phyloP scores from a whole-genome alignment of 495 filamentous ascomycete species.

The Neohortaea acidophila region DNA sequence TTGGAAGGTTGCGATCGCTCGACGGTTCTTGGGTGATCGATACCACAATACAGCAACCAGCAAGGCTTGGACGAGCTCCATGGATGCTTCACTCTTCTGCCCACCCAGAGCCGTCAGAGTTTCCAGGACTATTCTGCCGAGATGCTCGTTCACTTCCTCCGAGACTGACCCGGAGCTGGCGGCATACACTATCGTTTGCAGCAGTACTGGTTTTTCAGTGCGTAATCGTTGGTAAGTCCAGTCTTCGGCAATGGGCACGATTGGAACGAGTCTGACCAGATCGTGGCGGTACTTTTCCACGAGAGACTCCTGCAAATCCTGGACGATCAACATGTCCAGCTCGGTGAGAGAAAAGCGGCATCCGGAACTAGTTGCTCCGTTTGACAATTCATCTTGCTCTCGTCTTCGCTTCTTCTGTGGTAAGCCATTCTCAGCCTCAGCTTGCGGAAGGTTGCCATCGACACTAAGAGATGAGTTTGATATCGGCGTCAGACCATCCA shows the following conservation, averaged over 20 bases:
- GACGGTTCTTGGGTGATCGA: slow-evolving; percentile 1
- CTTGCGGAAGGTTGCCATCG: too few species aligned
- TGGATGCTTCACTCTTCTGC: not conserved
- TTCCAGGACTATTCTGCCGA: slow-evolving; percentile 3
- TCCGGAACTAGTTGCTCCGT: too few species aligned
- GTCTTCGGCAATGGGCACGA: not conserved
- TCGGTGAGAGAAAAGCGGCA: not conserved
- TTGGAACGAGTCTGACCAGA: slow-evolving; percentile 1
- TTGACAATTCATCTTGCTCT: not conserved
- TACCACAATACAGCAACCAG: slow-evolving; percentile 5
- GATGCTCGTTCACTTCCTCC: not conserved
- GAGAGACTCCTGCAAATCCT: slow-evolving; percentile 1
- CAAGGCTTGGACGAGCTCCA: slow-evolving; percentile 9
- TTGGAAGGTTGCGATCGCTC: slow-evolving; percentile 1
- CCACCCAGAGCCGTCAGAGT: not conserved
- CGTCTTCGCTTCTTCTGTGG: slow-evolving; percentile 1
- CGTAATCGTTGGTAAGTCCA: not conserved
- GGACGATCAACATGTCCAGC: slow-evolving; percentile 4
- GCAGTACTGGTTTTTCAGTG: not conserved
- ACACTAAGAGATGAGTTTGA: too few species aligned
- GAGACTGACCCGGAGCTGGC: not conserved
- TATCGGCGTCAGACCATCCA: too few species aligned
- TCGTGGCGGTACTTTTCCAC: not conserved
- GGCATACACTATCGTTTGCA: slow-evolving; percentile 6
- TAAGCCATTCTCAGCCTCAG: not conserved